Evolutionary conservation across 1,139 yeast species (phyloP).

Genomic region (Martiniozyma asiatica): DNA sequence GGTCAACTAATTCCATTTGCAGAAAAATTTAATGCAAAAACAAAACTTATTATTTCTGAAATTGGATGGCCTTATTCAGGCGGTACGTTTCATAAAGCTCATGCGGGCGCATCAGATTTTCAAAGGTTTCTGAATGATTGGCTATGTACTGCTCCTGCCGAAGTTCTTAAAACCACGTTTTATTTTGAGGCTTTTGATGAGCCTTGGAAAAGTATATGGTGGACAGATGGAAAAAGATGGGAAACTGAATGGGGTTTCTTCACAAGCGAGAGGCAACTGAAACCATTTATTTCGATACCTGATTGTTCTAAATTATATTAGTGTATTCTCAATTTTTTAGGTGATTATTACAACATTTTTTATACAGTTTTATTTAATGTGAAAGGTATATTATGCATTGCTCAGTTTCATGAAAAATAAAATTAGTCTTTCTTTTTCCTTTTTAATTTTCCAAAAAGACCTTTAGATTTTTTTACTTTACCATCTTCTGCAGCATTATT

Average conservation of each 20-base stretch:
- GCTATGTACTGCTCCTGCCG: constrained; percentile 32
- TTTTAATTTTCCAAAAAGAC: too few relatives aligned
- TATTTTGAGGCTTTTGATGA: constrained; percentile 67
- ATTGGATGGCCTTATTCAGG: constrained; percentile 67
- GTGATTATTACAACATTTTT: too few relatives aligned
- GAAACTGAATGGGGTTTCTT: constrained; percentile 68
- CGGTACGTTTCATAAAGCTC: constrained; percentile 34
- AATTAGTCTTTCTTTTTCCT: too few relatives aligned
- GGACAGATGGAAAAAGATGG: constrained; percentile 40
- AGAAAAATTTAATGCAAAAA: constrained; percentile 13
- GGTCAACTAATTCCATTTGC: constrained; percentile 27
- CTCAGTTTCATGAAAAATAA: too few relatives aligned
- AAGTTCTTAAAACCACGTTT: constrained; percentile 9
- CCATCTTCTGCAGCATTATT: too few relatives aligned
- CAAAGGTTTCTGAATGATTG: constrained; percentile 40
- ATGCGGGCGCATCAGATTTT: constrained; percentile 33
- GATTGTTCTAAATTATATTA: constrained; percentile 22
- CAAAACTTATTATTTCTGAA: constrained; percentile 38
- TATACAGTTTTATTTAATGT: too few relatives aligned
- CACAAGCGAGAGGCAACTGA: constrained; percentile 33
- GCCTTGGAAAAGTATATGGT: constrained; percentile 51
- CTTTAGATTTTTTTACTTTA: too few relatives aligned
- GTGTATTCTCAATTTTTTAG: too few relatives aligned
- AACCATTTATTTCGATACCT: constrained; percentile 24
- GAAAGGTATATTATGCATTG: too few relatives aligned